Evolutionary conservation across 768 basidiomycete genomes (phyloP).

Genomic region (Cystofilobasidium macerans): DNA sequence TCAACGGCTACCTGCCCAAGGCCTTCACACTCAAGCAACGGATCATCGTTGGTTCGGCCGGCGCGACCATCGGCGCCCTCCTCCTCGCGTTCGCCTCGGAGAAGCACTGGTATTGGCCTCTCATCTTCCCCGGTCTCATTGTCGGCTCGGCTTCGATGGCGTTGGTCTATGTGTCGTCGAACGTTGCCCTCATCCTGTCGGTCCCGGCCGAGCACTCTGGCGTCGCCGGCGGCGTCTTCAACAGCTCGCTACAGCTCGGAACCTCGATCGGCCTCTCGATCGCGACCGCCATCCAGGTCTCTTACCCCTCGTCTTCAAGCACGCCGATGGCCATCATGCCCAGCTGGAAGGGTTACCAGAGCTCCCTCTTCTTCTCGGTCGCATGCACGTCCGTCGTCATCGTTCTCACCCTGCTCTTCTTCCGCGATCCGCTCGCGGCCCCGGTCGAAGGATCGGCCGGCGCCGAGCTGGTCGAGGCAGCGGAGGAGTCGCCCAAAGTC

Average conservation of each 20-base stretch:
- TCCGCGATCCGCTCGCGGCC: neutral
- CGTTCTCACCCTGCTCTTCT: neutral
- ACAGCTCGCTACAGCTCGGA: neutral
- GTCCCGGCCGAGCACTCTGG: constrained; percentile 9
- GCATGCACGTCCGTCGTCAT: neutral
- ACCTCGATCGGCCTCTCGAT: neutral
- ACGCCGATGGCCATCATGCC: neutral
- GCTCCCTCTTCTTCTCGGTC: neutral
- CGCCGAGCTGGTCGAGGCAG: neutral
- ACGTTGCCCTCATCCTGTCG: neutral
- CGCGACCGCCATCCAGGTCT: neutral
- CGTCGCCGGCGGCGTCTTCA: constrained; percentile 1
- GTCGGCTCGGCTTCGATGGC: neutral
- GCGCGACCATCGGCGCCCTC: neutral
- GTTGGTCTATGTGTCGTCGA: neutral
- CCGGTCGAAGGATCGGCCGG: neutral
- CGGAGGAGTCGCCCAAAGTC: too few species aligned
- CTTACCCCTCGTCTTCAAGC: neutral
- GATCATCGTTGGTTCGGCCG: neutral
- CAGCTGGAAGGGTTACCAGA: neutral
- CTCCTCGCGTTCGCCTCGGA: constrained; percentile 4
- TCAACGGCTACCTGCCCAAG: neutral
- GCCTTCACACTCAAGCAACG: constrained; percentile 2
- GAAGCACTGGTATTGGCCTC: neutral
- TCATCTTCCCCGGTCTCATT: constrained; percentile 7